Conservation (phyloP, 176 grass and related monocot genomes). For the Cocos nucifera region DNA sequence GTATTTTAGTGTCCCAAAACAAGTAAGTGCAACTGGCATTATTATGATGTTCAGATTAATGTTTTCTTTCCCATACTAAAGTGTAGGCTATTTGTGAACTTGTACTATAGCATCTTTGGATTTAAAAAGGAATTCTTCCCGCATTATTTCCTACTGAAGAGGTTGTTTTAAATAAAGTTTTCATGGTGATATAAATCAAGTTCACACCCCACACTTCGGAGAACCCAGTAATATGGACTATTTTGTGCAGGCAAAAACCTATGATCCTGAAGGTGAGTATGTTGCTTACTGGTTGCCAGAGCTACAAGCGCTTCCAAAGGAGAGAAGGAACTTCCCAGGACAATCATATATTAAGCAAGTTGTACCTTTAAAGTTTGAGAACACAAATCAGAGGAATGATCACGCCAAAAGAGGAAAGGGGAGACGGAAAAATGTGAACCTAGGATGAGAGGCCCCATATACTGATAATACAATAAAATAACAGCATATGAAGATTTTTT, state of each 20-base stretch:
- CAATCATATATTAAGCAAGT: constrained; percentile 65
- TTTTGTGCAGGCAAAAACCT: constrained; percentile 53
- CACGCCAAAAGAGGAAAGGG: neutral
- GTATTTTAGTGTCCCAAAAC: constrained; percentile 94
- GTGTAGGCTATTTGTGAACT: no score
- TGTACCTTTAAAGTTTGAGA: constrained; percentile 62
- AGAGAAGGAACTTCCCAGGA: constrained; percentile 68
- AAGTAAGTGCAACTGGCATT: constrained; percentile 39
- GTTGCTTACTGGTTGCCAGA: constrained; percentile 70
- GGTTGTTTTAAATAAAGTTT: no score
- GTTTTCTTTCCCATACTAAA: no score
- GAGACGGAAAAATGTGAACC: constrained; percentile 29
- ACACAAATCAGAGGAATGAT: constrained; percentile 5
- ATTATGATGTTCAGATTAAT: no score
- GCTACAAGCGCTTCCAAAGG: constrained; percentile 36
- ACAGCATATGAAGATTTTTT: no score
- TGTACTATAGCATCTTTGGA: no score
- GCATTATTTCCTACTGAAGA: no score
- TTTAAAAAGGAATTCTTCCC: no score
- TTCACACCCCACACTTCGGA: no score
- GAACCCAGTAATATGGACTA: no score
- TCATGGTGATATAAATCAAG: no score
- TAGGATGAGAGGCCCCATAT: no score
- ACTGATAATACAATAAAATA: neutral
- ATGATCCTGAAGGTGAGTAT: constrained; percentile 66